Evolutionary conservation across 176 grass and related monocot genomes (phyloP), one percentile per base, ranked within the genome.

Genomic region (Carex kokanica): DNA sequence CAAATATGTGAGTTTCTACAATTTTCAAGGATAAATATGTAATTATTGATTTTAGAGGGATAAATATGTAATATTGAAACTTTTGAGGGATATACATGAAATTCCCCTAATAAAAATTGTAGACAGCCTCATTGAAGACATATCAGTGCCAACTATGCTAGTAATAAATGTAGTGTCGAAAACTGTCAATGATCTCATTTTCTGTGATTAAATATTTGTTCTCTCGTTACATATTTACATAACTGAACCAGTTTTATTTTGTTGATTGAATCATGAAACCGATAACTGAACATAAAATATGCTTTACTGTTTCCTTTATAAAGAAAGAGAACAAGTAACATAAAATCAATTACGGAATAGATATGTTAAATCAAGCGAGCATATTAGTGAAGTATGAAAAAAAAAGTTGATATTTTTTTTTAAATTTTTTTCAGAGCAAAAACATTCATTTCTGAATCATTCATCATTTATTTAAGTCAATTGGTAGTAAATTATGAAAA

Each of bases 381-480:
- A 45, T 13, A 1, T 23, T 72, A 13, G 15, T 47, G 17, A 13
- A 72, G 18, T 8, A 13, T 41, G 9, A 40, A 41, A 71, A 72
- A 47, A n/a, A 11, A 72, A 45, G 49, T 74, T 25, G 18, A 14
- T 64, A 41, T 18, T 5, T 38, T 5, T 57, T 0, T n/a, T n/a
- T n/a, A n/a, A 6, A 10, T 24, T 13, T 71, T 23, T 23, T 51
- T 49, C 5, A 10, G 8, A 7, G 3, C 43, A 51, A 47, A 18
- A 73, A 49, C n/a, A 73, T 73, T 47, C 40, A 49, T 24, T 51
- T 49, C 41, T 52, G 70, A 51, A 52, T 12, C 69, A 73, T 49
- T 73, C 49, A 49, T 52, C 20, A 74, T 74, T 74, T 7, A 74
- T 15, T 52, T 52, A 74, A 8, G 70, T 52, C 70, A 74, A 74